These are phyloP conservation scores for Apiotrichum siamense DNA, from an alignment of 1,284 basidiomycete species.

Conservation along the genomic window DNA sequence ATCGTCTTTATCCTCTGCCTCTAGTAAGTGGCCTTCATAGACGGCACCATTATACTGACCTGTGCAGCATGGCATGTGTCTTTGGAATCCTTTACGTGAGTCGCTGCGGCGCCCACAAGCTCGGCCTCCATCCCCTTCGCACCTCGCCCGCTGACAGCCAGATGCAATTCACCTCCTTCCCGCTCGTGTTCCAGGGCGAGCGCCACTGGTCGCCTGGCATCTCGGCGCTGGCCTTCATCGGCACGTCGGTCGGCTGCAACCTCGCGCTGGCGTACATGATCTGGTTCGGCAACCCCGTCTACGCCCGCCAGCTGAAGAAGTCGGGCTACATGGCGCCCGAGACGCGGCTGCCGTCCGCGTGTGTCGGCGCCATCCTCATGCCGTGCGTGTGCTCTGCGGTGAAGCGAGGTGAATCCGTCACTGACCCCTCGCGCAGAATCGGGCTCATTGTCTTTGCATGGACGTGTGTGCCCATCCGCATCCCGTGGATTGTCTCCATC, in stretches of 20 bases:
- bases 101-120: too few species aligned
- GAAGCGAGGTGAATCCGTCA: neutral
- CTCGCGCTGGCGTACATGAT: slow-evolving; percentile 56
- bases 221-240: slow-evolving; percentile 59
- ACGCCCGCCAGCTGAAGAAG: slow-evolving; percentile 16
- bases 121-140: neutral
- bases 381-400: too few species aligned
- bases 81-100: slow-evolving; percentile 41
- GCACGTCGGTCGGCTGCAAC: slow-evolving; percentile 57
- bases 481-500: slow-evolving; percentile 60
- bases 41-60: neutral
- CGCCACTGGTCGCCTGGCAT: slow-evolving; percentile 46
- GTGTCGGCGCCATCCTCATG: slow-evolving; percentile 54
- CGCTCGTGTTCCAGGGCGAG: slow-evolving; percentile 45
- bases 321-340: slow-evolving; percentile 27
- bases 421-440: neutral
- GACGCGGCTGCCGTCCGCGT: slow-evolving; percentile 57
- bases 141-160: neutral
- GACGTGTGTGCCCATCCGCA: slow-evolving; percentile 52
- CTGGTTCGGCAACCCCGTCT: slow-evolving; percentile 22
- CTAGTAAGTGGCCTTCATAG: slow-evolving; percentile 35
- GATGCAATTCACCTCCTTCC: slow-evolving; percentile 32
- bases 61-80: slow-evolving; percentile 35
- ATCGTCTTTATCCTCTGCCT: slow-evolving; percentile 48
- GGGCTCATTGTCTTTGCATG: slow-evolving; percentile 41